Conservation (phyloP, 257 asterid genomes). For the Solanum rostratum region DNA sequence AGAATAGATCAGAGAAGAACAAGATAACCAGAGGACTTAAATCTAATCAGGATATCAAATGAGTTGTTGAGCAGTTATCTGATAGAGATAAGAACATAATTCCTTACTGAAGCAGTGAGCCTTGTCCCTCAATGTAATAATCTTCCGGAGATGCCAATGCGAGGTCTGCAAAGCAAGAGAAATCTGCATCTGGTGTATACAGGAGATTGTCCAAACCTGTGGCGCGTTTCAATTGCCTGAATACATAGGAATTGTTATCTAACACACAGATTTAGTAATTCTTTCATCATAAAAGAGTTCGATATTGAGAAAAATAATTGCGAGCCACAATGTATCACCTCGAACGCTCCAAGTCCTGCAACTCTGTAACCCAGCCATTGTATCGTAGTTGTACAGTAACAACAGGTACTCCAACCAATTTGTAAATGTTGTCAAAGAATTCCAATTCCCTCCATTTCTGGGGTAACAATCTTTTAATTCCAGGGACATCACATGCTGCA, state of each 20-base stretch:
- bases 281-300: background rate
- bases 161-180: slow-evolving; percentile 97
- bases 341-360: slow-evolving; percentile 80
- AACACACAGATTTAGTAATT: background rate
- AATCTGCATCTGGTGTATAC: slow-evolving; percentile 95
- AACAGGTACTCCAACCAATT: slow-evolving; percentile 95
- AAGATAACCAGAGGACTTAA: background rate
- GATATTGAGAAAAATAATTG: background rate
- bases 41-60: background rate
- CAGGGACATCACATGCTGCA: slow-evolving; percentile 99
- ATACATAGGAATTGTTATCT: background rate
- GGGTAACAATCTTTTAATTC: slow-evolving; percentile 85
- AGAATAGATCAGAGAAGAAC: background rate
- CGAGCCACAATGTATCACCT: slow-evolving; percentile 30
- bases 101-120: slow-evolving; percentile 94
- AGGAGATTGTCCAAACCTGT: slow-evolving; percentile 89
- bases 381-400: slow-evolving; percentile 93
- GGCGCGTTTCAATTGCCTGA: slow-evolving; percentile 79
- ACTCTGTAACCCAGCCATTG: slow-evolving; percentile 98
- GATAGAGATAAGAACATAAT: background rate
- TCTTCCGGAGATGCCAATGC: slow-evolving; percentile 90
- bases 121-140: slow-evolving; percentile 90
- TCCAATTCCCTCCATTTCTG: slow-evolving; percentile 73
- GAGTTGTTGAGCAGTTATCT: background rate
- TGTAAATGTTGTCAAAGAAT: slow-evolving; percentile 81